phyloP scores from a whole-genome alignment of 2,329 filamentous ascomycete species.

The Cercospora janseana region DNA sequence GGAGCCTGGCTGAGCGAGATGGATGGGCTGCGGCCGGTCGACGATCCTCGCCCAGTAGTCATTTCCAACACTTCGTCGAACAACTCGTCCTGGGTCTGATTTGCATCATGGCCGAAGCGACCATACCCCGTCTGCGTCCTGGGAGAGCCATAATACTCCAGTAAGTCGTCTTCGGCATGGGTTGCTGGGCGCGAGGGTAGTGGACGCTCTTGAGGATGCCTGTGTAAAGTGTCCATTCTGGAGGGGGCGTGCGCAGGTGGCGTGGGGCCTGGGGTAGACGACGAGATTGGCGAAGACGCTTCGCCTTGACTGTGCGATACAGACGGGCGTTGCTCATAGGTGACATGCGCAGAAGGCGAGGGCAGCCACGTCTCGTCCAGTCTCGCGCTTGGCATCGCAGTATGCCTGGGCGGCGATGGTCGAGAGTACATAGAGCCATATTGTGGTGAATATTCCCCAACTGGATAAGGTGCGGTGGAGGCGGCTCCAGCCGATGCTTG shows the following conservation, averaged over 20 bases:
- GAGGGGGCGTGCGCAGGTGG: slow-evolving; percentile 46
- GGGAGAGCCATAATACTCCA: slow-evolving; percentile 34
- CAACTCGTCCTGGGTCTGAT: slow-evolving; percentile 54
- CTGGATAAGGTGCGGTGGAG: slow-evolving; percentile 27
- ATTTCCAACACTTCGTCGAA: slow-evolving; percentile 58
- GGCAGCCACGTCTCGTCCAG: slow-evolving; percentile 28
- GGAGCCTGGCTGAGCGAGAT: slow-evolving; percentile 40
- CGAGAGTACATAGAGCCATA: slow-evolving; percentile 24
- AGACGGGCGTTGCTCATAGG: slow-evolving; percentile 25
- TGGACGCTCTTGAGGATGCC: slow-evolving; percentile 58
- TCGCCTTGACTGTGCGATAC: slow-evolving; percentile 30
- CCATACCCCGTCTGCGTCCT: slow-evolving; percentile 18
- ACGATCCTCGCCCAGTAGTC: slow-evolving; percentile 38
- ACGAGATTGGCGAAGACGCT: slow-evolving; percentile 31
- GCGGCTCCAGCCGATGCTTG: slow-evolving; percentile 21
- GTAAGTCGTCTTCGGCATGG: slow-evolving; percentile 43
- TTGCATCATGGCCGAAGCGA: slow-evolving; percentile 12
- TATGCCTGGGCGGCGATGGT: slow-evolving; percentile 8
- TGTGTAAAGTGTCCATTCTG: slow-evolving; percentile 49
- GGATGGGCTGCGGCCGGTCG: slow-evolving; percentile 34
- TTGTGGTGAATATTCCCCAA: slow-evolving; percentile 25
- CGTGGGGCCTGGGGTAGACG: slow-evolving; percentile 53
- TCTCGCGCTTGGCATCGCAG: slow-evolving; percentile 17
- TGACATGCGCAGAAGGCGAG: slow-evolving; percentile 32
- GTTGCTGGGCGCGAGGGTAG: slow-evolving; percentile 55